Evolutionary conservation across 176 grass and related monocot genomes (phyloP), one percentile per base, ranked within the genome.

Genomic region (Triticum timopheevii): DNA sequence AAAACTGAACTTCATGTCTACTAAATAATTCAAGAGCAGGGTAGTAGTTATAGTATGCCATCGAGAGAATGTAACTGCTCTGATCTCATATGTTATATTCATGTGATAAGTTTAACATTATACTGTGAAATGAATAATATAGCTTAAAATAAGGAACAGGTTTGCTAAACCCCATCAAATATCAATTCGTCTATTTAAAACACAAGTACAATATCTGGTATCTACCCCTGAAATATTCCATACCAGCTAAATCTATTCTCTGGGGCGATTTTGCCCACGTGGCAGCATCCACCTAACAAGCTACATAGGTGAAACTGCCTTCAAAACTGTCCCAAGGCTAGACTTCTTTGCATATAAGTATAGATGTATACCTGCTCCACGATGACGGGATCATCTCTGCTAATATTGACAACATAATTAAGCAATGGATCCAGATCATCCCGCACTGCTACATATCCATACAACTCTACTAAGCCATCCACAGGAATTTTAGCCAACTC

Each of bases 371-470:
- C 73, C 73, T 58, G 74, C 49, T 56, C 8, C 25, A 58, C 49
- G 7, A 33, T 58, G 49, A 77, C 31, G 49, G 49, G 74, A 19
- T 34, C 16, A 33, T 77, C 47, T 24, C 73, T 76, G n/a, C 44
- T 49, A 77, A 56, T 20, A 77, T 77, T 77, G 74, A 27, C 47
- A 34, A 77, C 30, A 77, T 77, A 77, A 58, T 35, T 77, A 77
- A 54, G 74, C 30, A 77, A 56, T 35, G 74, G 45, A 56, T 77
- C 49, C 3, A 20, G 49, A 77, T 6, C 13, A 77, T 58, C 74
- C 74, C 16, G 49, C 2, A 31, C 25, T 54, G 49, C 73, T 30
- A 77, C 20, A 16, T 77, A 77, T 58, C 74, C 49, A 77, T 77
- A 77, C 25, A 77, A 58, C 49, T 77, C 47, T 10, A 77, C 10